Evolutionary conservation across 2,329 filamentous ascomycete species (phyloP).

Genomic region (Chaetomium globosum): DNA sequence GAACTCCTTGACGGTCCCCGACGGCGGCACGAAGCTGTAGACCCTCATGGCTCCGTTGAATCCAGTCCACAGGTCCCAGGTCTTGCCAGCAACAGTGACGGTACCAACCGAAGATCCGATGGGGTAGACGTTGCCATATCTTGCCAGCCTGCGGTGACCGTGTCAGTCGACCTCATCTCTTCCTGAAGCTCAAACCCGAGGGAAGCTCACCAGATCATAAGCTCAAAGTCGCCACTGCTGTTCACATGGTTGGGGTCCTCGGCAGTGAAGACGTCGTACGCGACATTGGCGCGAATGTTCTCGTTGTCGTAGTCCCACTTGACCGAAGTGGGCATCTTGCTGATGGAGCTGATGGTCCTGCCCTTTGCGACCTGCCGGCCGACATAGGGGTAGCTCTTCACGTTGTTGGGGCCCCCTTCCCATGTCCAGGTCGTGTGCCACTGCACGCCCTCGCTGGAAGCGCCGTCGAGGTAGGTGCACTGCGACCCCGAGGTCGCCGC

Average conservation of each 20-base stretch:
- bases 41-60: slow-evolving; percentile 58
- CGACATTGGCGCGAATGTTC: slow-evolving; percentile 59
- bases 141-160: slow-evolving; percentile 49
- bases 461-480: slow-evolving; percentile 47
- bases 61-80: slow-evolving; percentile 58
- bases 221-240: slow-evolving; percentile 56
- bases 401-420: slow-evolving; percentile 44
- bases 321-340: slow-evolving; percentile 42
- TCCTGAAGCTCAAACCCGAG: background rate
- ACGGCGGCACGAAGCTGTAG: slow-evolving; percentile 50
- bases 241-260: slow-evolving; percentile 41
- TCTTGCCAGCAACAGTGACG: slow-evolving; percentile 51
- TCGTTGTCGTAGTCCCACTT: slow-evolving; percentile 52
- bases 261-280: slow-evolving; percentile 64
- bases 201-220: slow-evolving; percentile 63
- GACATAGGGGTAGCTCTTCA: slow-evolving; percentile 51
- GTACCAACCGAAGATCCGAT: slow-evolving; percentile 56
- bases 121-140: slow-evolving; percentile 58
- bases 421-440: slow-evolving; percentile 50
- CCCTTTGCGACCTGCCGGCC: slow-evolving; percentile 41
- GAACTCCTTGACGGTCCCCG: slow-evolving; percentile 45
- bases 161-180: no score
- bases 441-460: slow-evolving; percentile 41
- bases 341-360: slow-evolving; percentile 42
- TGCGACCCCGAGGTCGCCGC: slow-evolving; percentile 44